Evolutionary conservation across 2,329 filamentous ascomycete species (phyloP).

Genomic region (Ascochyta lentis): DNA sequence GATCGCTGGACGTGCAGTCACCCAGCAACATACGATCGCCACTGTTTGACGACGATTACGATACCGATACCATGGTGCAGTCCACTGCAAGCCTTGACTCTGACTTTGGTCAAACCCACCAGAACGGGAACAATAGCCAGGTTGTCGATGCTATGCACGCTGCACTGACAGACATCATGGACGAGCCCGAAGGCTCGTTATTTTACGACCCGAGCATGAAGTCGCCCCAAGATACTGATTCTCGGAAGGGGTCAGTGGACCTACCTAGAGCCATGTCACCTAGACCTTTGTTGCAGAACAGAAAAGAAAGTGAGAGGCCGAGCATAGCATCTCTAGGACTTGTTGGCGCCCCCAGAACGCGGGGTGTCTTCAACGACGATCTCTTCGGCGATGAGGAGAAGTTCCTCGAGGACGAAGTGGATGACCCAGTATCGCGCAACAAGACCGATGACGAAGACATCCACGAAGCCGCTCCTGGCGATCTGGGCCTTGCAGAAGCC

Average conservation of each 20-base stretch:
- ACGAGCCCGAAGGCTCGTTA: slow-evolving; percentile 72
- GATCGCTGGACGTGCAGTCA: slow-evolving; percentile 73
- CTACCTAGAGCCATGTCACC: slow-evolving; percentile 54
- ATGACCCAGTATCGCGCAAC: slow-evolving; percentile 68
- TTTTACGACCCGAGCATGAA: slow-evolving; percentile 64
- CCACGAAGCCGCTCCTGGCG: slow-evolving; percentile 91
- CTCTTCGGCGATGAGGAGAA: slow-evolving; percentile 90
- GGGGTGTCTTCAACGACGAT: slow-evolving; percentile 92
- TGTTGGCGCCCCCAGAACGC: slow-evolving; percentile 83
- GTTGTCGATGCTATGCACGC: slow-evolving; percentile 93
- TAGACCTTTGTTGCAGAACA: slow-evolving; percentile 37
- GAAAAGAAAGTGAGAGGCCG: slow-evolving; percentile 67
- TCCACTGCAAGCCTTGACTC: slow-evolving; percentile 83
- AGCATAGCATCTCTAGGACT: slow-evolving; percentile 91
- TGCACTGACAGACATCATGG: slow-evolving; percentile 89
- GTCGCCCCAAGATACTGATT: slow-evolving; percentile 66
- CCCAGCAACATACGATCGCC: slow-evolving; percentile 54
- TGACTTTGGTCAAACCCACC: slow-evolving; percentile 54
- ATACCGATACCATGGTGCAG: slow-evolving; percentile 73
- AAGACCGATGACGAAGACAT: slow-evolving; percentile 80
- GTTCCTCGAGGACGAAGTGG: slow-evolving; percentile 83
- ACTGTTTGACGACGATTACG: slow-evolving; percentile 83
- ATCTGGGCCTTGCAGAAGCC: slow-evolving; percentile 90
- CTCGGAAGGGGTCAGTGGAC: slow-evolving; percentile 69
- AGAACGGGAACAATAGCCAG: slow-evolving; percentile 70